Evolutionary conservation across 2,329 filamentous ascomycete genomes (phyloP), one percentile per base, ranked within the genome.

Genomic region (Fusarium subglutinans): DNA sequence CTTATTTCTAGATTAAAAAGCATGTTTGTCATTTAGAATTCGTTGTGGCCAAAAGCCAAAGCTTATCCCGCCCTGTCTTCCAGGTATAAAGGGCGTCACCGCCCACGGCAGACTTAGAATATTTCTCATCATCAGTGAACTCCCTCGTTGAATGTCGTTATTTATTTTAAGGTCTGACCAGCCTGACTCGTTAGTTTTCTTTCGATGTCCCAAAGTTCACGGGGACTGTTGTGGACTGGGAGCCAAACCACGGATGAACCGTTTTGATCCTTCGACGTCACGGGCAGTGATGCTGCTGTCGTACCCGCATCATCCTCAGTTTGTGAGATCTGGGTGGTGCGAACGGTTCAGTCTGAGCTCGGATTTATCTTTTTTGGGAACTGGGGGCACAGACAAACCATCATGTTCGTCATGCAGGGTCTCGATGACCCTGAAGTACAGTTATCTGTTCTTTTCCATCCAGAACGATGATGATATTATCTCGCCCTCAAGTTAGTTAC

Each of bases 101-200:
- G 3, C 22, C 48, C 22, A 24, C 0, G 4, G 1, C 17, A 1
- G 15, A 14, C 12, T 13, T 10, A 0, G 6, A 33, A 10, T n/a
- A 18, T 50, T 18, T 50, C 8, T 24, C 3, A 7, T n/a, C 22
- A n/a, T n/a, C 4, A 5, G 6, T 15, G 14, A 17, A n/a, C 20
- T 6, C 8, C 18, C 44, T 0, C 1, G 3, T 45, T 44, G 47
- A 50, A 50, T 50, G 28, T n/a, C n/a, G n/a, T n/a, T 50, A 14
- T 1, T 11, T 22, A 3, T 30, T 48, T 30, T 8, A 9, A 51
- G 12, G 8, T 20, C 11, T 8, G 30, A 26, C 10, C 24, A 22
- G 33, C 33, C 33, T 38, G 1, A 26, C 18, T 54, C 18, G 9
- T 12, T 17, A 1, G 18, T 15, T 12, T 6, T 54, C 24, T 0